phyloP scores from a whole-genome alignment of 345 rosid species.

The Citrus unshiu region DNA sequence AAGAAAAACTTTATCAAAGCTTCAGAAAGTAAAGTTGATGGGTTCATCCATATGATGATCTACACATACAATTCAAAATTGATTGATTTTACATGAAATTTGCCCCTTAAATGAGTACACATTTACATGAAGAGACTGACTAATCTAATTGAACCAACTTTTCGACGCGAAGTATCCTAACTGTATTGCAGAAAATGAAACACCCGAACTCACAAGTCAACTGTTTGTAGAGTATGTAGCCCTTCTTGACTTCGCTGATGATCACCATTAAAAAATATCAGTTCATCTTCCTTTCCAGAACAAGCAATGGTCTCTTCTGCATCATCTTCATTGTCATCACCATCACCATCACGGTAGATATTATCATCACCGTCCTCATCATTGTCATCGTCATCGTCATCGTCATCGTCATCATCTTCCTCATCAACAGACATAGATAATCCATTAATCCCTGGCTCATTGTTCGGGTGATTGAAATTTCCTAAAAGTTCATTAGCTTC shows the following conservation, averaged over 20 bases:
- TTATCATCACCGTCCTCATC: constrained; percentile 9
- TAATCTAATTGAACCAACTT: not conserved
- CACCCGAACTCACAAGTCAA: constrained; percentile 2
- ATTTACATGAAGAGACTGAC: not conserved
- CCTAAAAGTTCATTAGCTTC: constrained; percentile 69
- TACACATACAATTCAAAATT: not conserved
- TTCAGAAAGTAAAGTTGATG: not conserved
- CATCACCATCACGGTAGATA: not conserved
- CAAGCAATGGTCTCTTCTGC: not conserved
- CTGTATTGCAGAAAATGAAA: not conserved
- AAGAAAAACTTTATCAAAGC: not conserved
- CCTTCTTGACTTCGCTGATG: not conserved
- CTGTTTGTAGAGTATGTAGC: constrained; percentile 5
- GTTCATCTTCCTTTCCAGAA: constrained; percentile 7
- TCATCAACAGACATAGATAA: constrained; percentile 22
- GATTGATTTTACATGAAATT: not conserved
- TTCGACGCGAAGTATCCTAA: not conserved
- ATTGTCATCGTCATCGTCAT: constrained; percentile 14
- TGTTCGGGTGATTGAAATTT: constrained; percentile 5
- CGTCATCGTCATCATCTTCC: constrained; percentile 30
- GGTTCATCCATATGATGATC: not conserved
- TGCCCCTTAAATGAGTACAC: not conserved
- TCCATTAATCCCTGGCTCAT: constrained; percentile 24
- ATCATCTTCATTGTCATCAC: not conserved
- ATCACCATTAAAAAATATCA: not conserved